Base-by-base conservation (phyloP, 2,329 filamentous ascomycete species). In the Saccharata proteae region DNA sequence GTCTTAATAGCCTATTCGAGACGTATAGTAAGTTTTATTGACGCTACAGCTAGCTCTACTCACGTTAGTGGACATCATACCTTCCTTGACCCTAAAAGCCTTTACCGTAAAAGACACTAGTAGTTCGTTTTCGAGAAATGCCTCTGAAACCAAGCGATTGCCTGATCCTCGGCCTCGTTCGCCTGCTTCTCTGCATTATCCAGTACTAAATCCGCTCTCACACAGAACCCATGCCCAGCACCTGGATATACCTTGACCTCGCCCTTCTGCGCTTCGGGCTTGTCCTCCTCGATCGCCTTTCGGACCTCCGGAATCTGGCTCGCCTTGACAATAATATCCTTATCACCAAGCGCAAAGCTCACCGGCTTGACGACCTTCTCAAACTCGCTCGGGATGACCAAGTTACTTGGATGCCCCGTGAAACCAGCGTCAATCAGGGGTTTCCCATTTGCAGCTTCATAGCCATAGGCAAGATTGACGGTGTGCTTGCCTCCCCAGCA, bases 401-500 rank as follows among this genome's bases (percentile, higher is more conserved):
- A 38, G 14, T 61, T 41, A 29, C 61, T 67, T 3, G 71, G 69
- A 42, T 74, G 69, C 7, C 60, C 67, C 1, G 62, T 60, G 42
- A 71, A 71, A 6, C 47, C 66, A 5, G 57, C 66, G 39, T 72
- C 62, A 24, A 73, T 49, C 7, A 74, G 54, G 3, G 41, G 39
- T 21, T 21, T 21, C 19, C 19, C 19, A n/a, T 21, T 21, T 7
- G 19, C 19, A n/a, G 19, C 19, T 14, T 43, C 40, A 19, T 33
- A 38, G 37, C 59, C 55, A 11, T 60, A 57, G 8, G 61, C 55
- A 3, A 76, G 59, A n/a, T 61, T 46, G 6, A 71, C 45, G 3
- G 60, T 52, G 40, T 74, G 63, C 38, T 68, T 67, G 15, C 69
- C 74, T 15, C 73, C 73, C 72, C 72, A 77, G 56, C 71, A 77